These are phyloP conservation scores for Pseudonectria buxi DNA, from an alignment of 2,329 filamentous ascomycete genomes.

Conservation along the genomic window DNA sequence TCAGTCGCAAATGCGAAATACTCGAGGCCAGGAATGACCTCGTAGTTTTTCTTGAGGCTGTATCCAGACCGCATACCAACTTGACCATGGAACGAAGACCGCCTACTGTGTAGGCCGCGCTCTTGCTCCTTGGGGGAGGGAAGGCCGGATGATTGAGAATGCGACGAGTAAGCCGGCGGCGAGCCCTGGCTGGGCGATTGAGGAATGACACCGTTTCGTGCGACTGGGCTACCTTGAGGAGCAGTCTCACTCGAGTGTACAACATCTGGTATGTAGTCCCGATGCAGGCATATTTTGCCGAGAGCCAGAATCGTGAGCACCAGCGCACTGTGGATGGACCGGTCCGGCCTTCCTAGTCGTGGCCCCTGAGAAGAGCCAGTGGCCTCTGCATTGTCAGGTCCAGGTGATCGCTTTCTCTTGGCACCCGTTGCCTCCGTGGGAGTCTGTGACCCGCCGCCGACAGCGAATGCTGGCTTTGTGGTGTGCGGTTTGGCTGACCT, in stretches of 20 bases:
- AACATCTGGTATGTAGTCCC: constrained; percentile 50
- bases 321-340: constrained; percentile 72
- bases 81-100: constrained; percentile 44
- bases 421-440: constrained; percentile 24
- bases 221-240: constrained; percentile 29
- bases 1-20: constrained; percentile 84
- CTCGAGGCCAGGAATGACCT: constrained; percentile 80
- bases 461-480: constrained; percentile 27
- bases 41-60: constrained; percentile 55
- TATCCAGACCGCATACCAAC: constrained; percentile 21
- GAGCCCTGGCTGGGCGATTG: constrained; percentile 50
- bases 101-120: constrained; percentile 38
- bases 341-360: constrained; percentile 46
- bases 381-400: constrained; percentile 28
- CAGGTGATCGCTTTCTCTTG: constrained; percentile 53
- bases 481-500: constrained; percentile 22
- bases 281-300: constrained; percentile 68
- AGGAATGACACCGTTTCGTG: constrained; percentile 43
- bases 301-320: constrained; percentile 78
- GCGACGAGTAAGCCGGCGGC: constrained; percentile 38
- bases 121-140: constrained; percentile 48
- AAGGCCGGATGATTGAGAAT: constrained; percentile 43
- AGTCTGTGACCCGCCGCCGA: constrained; percentile 20
- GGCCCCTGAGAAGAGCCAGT: constrained; percentile 22
- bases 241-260: constrained; percentile 33